These are phyloP conservation scores for Paramecium primaurelia DNA, from an alignment of 73 alveolate genomes.

Conservation along the genomic window DNA sequence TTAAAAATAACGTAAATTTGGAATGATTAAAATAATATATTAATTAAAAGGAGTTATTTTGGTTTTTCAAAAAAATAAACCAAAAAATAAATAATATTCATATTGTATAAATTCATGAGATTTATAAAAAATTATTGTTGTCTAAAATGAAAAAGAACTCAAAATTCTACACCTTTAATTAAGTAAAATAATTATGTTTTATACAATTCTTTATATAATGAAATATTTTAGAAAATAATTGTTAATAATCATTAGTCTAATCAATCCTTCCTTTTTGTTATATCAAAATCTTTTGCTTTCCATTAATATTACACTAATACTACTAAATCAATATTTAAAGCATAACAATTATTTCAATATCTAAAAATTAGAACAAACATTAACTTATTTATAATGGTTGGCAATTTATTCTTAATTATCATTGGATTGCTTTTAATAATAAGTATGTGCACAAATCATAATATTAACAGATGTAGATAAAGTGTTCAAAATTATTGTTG, in stretches of 20 bases:
- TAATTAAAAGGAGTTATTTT: no score
- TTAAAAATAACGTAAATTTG: no score
- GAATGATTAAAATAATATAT: no score
- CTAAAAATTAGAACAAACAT: neutral
- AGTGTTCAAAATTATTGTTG: neutral
- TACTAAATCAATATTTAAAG: neutral
- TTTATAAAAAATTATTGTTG: no score
- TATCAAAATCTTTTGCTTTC: neutral
- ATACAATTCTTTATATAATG: neutral
- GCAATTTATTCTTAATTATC: neutral
- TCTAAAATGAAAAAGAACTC: neutral
- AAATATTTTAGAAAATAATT: neutral
- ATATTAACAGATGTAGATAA: neutral
- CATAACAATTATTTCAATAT: neutral
- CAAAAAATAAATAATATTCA: neutral
- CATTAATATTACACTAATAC: neutral
- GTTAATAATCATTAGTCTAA: conserved; percentile 27
- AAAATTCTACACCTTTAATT: neutral
- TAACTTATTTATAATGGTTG: neutral
- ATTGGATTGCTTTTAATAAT: neutral
- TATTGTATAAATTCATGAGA: neutral
- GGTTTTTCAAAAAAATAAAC: no score
- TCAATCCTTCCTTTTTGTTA: conserved; percentile 5
- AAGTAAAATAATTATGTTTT: neutral
- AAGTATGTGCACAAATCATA: neutral